Evolutionary conservation across 2,329 filamentous ascomycete species (phyloP).

Genomic region (Aspergillus unguis): DNA sequence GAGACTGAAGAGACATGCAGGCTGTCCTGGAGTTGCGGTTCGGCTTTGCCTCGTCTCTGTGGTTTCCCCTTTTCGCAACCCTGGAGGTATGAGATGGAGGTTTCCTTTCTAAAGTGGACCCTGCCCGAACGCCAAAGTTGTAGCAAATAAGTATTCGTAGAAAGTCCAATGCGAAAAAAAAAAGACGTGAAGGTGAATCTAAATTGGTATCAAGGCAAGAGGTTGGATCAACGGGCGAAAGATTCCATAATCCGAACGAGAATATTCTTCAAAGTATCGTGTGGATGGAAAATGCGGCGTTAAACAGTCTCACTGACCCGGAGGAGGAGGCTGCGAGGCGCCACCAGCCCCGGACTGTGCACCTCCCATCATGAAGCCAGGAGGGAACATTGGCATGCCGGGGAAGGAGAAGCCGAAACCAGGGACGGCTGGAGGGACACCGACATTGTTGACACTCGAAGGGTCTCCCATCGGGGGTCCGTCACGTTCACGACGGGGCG

Average conservation of each 20-base stretch:
- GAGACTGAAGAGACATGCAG: too few species aligned
- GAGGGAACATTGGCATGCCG: slow-evolving; percentile 48
- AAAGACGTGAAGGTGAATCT: slow-evolving; percentile 8
- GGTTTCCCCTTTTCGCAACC: neutral
- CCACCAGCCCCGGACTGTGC: slow-evolving; percentile 30
- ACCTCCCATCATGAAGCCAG: slow-evolving; percentile 47
- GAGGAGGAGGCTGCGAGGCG: slow-evolving; percentile 36
- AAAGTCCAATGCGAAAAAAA: neutral
- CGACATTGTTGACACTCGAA: slow-evolving; percentile 43
- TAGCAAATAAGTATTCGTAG: slow-evolving; percentile 13
- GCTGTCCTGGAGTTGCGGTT: too few species aligned
- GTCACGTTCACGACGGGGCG: slow-evolving; percentile 36
- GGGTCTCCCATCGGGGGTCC: slow-evolving; percentile 32
- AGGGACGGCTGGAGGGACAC: slow-evolving; percentile 53
- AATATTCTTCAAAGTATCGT: slow-evolving; percentile 8
- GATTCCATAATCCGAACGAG: neutral
- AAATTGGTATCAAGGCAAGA: slow-evolving; percentile 21
- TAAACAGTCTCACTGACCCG: slow-evolving; percentile 32
- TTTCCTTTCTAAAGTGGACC: neutral
- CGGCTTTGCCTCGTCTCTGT: too few species aligned
- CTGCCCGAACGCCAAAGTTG: slow-evolving; percentile 7
- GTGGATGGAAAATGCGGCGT: neutral
- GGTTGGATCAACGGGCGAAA: slow-evolving; percentile 9
- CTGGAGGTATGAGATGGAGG: neutral
- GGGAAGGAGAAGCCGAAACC: slow-evolving; percentile 54